Base-by-base conservation (phyloP, 1,284 basidiomycete genomes). In the Heliocybe sulcata region DNA sequence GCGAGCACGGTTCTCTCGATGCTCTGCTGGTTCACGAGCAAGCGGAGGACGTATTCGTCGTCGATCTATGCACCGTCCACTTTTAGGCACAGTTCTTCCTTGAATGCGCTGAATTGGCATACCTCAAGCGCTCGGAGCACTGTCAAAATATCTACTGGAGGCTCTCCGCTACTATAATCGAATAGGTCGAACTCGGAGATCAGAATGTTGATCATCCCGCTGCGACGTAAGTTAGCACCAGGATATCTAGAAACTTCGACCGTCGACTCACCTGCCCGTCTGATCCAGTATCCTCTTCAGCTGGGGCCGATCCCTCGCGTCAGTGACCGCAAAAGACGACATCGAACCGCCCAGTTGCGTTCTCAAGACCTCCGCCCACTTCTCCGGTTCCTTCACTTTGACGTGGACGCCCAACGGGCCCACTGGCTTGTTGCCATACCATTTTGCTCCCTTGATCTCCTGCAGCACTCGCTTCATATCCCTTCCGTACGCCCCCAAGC, bases 341-440 rank as follows among this genome's bases (percentile, higher is more conserved):
- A 99, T 77, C 4, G 76, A 64, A 3, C 60, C 55, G 2, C 81
- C 83, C 2, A 99, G 74, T 60, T 87, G 78, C 16, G 73, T 73
- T 35, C 91, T 81, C 58, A 98, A 67, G 6, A 92, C 62, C 0
- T 72, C 70, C 0, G 81, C 82, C 83, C 92, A 99, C 29, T 67
- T 72, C 58, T 72, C 59, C 0, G 74, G 70, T 56, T 97, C 90
- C 59, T 75, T 82, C 51, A 94, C 81, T 63, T 87, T 87, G 60
- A 99, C 86, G 65, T 83, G 80, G 47, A 77, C 59, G 0, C 94
- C 94, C n/a, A 98, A 73, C 0, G 94, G 94, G 0, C 97, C 97
- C 26, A 98, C 69, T 0, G 96, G 95, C 16, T 66, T 70, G 35
- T 85, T 77, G 9, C 87, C 87, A 26, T 74, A 65, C 92, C 92